phyloP scores from a whole-genome alignment of 2,329 filamentous ascomycete species.

The Botrytis squamosa region DNA sequence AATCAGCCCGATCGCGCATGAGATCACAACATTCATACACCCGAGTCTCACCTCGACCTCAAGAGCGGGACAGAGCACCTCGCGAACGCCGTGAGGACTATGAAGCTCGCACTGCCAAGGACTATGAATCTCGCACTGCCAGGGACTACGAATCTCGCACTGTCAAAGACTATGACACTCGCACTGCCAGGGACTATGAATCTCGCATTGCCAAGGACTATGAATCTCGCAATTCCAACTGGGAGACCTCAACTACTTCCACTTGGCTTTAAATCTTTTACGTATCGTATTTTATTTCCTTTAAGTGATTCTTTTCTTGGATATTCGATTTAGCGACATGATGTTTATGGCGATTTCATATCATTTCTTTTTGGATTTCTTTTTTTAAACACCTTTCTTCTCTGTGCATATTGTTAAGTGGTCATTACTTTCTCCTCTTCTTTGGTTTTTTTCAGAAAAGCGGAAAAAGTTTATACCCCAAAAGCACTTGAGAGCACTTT shows the following conservation, averaged over 20 bases:
- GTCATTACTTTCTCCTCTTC: conserved; percentile 30
- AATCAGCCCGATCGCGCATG: conserved; percentile 25
- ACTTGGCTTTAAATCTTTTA: conserved; percentile 23
- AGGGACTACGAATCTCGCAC: conserved; percentile 5
- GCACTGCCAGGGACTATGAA: neutral
- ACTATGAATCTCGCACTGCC: neutral
- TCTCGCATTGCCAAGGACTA: neutral
- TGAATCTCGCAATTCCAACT: neutral
- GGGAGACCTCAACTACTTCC: neutral
- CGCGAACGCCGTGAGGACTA: conserved; percentile 20
- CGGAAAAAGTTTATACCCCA: conserved; percentile 35
- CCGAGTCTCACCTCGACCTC: conserved; percentile 26
- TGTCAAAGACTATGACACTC: conserved; percentile 9
- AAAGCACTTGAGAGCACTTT: conserved; percentile 26
- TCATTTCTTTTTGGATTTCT: conserved; percentile 27
- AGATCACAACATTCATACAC: conserved; percentile 32
- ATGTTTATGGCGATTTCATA: conserved; percentile 23
- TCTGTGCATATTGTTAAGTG: conserved; percentile 30
- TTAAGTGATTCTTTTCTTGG: conserved; percentile 27
- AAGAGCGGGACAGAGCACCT: conserved; percentile 16
- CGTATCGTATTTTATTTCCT: conserved; percentile 21
- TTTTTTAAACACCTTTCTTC: conserved; percentile 25
- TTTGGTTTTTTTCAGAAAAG: conserved; percentile 29
- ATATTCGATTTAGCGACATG: conserved; percentile 29
- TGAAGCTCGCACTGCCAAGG: conserved; percentile 8